phyloP scores from a whole-genome alignment of 768 basidiomycete genomes.

The Megacollybia marginata region DNA sequence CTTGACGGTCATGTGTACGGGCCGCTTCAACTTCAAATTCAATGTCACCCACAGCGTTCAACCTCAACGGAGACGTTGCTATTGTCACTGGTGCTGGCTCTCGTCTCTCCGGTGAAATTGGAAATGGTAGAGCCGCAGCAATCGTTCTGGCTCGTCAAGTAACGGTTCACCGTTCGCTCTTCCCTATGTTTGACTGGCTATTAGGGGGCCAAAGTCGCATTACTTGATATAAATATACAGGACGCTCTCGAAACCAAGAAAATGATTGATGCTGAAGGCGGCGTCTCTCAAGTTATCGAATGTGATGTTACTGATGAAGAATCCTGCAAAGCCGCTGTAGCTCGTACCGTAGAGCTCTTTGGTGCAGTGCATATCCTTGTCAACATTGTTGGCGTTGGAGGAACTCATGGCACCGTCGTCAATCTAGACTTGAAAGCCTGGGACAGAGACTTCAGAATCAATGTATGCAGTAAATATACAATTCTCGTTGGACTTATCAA shows the following conservation, averaged over 20 bases:
- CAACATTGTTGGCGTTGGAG: constrained; percentile 33
- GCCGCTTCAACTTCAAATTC: no score
- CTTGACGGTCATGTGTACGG: no score
- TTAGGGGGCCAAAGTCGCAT: constrained; percentile 26
- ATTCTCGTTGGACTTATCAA: no score
- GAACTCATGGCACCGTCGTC: constrained; percentile 24
- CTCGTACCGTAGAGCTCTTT: constrained; percentile 24
- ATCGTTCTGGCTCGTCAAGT: constrained; percentile 32
- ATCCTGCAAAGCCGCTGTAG: constrained; percentile 28
- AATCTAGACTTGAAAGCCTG: constrained; percentile 29
- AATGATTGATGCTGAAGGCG: constrained; percentile 33
- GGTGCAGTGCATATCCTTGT: constrained; percentile 36
- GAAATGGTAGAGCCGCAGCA: constrained; percentile 34
- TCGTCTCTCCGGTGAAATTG: constrained; percentile 26
- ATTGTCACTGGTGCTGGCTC: constrained; percentile 38
- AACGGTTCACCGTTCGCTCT: not conserved
- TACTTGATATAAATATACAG: constrained; percentile 27
- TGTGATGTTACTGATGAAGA: constrained; percentile 28
- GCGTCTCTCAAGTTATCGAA: constrained; percentile 22
- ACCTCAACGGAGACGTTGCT: constrained; percentile 16
- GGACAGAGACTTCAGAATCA: constrained; percentile 21
- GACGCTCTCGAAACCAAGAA: constrained; percentile 30
- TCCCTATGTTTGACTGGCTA: not conserved
- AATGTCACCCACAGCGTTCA: not conserved
- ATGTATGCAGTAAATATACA: constrained; percentile 1